Base-by-base conservation (phyloP, 1,139 yeast genomes). In the Hansenula lynferdii region DNA sequence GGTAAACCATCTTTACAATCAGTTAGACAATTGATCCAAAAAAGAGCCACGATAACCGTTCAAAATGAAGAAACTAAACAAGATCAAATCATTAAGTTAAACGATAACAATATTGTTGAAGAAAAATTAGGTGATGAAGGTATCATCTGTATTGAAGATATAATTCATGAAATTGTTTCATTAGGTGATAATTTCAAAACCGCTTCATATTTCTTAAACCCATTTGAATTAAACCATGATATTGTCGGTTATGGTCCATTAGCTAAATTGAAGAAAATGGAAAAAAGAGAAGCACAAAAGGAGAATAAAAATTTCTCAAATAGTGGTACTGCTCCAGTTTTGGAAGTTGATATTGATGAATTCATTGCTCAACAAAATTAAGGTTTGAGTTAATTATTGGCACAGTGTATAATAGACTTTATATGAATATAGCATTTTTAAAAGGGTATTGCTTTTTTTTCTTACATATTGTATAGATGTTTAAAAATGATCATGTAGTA, bases 171-270 rank as follows among this genome's bases (percentile, higher is more conserved):
- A 80, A 86, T 92, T 65, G 84, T 78, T 85, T 85, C 97, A 55
- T 97, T 90, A 69, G 97, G 97, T 69, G 97, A 97, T 70, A 87
- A 89, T 92, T 92, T 92, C 90, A 92, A 92, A 82, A 97, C 92
- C 80, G 98, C 89, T 62, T 85, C 87, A 89, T 92, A 68, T 48
- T 84, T 87, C 73, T 62, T 84, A 51, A 69, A 72, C 45, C 94
- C 95, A 32, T 83, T 84, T 65, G 67, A 71, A 53, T 69, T 84
- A 54, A 80, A 73, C 48, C 72, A 80, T 35, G 92, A 87, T 31
- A 77, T 81, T 35, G 70, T 75, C 42, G 94, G 94, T 20, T 82
- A 83, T 77, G 81, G 83, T 36, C 67, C 72, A 27, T 44, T 67
- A 39, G 64, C 64, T 33, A 65, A 58, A 42, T 51, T 67, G 40